phyloP scores from a whole-genome alignment of 305 asterid species.

The Plantago coronopus region DNA sequence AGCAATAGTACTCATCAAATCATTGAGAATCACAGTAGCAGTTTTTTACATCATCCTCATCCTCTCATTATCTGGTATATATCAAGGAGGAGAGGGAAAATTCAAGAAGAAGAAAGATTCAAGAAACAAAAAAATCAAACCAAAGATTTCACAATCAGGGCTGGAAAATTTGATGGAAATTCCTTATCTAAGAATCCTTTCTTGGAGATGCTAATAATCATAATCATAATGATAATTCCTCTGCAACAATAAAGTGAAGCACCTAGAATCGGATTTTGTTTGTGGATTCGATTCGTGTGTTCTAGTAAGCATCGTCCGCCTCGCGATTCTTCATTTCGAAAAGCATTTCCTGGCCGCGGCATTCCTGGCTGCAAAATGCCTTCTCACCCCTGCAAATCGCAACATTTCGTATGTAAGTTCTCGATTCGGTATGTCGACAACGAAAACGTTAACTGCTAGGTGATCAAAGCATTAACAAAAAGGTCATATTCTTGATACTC shows the following conservation, averaged over 20 bases:
- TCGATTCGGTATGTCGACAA: background rate
- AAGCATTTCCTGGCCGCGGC: conserved; percentile 60
- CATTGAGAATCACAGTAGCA: conserved; percentile 6
- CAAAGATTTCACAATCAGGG: conserved; percentile 11
- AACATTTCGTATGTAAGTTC: background rate
- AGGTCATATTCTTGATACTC: background rate
- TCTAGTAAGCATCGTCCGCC: conserved; percentile 21
- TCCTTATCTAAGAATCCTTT: conserved; percentile 21
- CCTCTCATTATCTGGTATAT: conserved; percentile 7
- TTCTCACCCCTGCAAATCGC: conserved; percentile 54
- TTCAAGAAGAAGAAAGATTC: conserved; percentile 14
- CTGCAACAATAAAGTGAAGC: conserved; percentile 25
- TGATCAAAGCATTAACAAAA: too few species aligned
- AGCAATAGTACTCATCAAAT: conserved; percentile 16
- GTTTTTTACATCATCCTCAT: conserved; percentile 1
- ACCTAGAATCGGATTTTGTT: conserved; percentile 13
- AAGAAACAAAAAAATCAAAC: conserved; percentile 8
- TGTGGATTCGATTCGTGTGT: background rate
- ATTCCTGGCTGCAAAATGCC: conserved; percentile 70
- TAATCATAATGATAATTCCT: conserved; percentile 12
- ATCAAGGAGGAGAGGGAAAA: conserved; percentile 1
- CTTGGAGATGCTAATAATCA: conserved; percentile 30
- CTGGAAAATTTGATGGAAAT: conserved; percentile 7
- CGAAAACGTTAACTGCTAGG: background rate
- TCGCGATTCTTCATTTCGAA: conserved; percentile 31